Evolutionary conservation across 1,284 basidiomycete genomes (phyloP).

Genomic region (Ustilago loliicola): DNA sequence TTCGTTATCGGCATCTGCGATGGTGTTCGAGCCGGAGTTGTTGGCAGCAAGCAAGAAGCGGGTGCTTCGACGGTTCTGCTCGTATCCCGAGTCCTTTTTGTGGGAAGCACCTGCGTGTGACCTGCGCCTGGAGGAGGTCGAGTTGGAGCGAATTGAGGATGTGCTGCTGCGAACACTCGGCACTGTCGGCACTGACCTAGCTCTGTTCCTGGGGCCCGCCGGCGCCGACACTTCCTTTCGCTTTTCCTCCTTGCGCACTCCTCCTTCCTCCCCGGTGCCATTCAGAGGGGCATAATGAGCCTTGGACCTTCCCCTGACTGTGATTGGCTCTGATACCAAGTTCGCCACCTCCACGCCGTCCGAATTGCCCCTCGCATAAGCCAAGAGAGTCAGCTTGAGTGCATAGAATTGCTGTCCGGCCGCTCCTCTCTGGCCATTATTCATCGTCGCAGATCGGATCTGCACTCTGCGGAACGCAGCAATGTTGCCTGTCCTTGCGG

Average conservation of each 20-base stretch:
- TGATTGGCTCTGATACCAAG: slow-evolving; percentile 39
- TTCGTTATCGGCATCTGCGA: slow-evolving; percentile 18
- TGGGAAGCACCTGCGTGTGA: background rate
- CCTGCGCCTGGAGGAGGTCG: background rate
- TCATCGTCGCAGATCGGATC: slow-evolving; percentile 54
- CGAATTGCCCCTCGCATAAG: slow-evolving; percentile 12
- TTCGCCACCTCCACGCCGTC: slow-evolving; percentile 35
- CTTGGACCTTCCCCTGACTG: slow-evolving; percentile 48
- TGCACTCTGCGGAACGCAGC: slow-evolving; percentile 48
- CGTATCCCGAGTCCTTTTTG: background rate
- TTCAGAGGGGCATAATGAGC: slow-evolving; percentile 35
- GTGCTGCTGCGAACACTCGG: background rate
- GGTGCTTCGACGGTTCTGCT: slow-evolving; percentile 18
- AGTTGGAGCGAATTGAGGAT: background rate
- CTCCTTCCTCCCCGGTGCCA: background rate
- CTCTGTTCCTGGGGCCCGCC: background rate
- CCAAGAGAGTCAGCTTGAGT: slow-evolving; percentile 48
- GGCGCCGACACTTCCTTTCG: background rate
- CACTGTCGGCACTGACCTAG: background rate
- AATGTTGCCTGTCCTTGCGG: slow-evolving; percentile 18
- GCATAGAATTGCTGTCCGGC: slow-evolving; percentile 53
- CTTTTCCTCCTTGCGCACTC: background rate
- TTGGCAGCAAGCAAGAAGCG: slow-evolving; percentile 11
- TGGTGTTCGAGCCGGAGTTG: background rate
- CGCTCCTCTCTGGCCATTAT: slow-evolving; percentile 45